These are phyloP conservation scores for Erucastrum elatum DNA, from an alignment of 345 rosid species.

Conservation along the genomic window DNA sequence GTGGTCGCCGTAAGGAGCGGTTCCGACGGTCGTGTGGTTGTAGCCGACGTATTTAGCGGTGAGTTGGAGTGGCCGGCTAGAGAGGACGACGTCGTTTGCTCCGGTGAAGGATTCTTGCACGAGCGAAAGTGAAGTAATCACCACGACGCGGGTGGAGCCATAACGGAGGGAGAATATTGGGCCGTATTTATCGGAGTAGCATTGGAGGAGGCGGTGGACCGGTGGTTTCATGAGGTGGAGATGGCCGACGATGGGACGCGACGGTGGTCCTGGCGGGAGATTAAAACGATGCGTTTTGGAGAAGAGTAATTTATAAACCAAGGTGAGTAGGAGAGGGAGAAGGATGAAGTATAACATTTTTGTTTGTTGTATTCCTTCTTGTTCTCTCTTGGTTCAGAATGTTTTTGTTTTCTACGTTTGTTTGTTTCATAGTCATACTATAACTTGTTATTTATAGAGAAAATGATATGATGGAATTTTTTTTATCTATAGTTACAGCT, in stretches of 20 bases:
- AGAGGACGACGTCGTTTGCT: constrained; percentile 51
- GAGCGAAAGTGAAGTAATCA: constrained; percentile 46
- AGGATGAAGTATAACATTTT: constrained; percentile 23
- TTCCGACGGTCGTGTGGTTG: constrained; percentile 30
- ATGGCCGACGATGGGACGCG: constrained; percentile 50
- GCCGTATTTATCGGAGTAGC: constrained; percentile 39
- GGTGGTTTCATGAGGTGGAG: constrained; percentile 52
- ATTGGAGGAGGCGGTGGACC: constrained; percentile 38
- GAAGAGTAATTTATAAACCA: constrained; percentile 7
- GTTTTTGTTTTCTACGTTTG: no score
- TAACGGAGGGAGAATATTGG: constrained; percentile 49
- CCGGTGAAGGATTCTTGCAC: constrained; percentile 52
- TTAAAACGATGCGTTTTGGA: constrained; percentile 2
- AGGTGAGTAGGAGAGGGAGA: background rate
- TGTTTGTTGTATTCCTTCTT: background rate
- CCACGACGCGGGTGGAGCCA: constrained; percentile 41
- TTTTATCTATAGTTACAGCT: no score
- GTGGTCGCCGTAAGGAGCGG: constrained; percentile 55
- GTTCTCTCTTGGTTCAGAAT: no score
- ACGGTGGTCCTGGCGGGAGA: constrained; percentile 47
- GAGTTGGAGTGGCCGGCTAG: constrained; percentile 47
- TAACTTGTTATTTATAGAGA: no score
- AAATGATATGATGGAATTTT: no score
- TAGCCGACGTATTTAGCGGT: constrained; percentile 46
- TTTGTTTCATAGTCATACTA: no score